Percentiles rank a stretch among this genome's conserved stretches.
These are phyloP conservation scores for Neurospora sp. DNA, from an alignment of 495 filamentous ascomycete genomes.

Conservation along the genomic window DNA sequence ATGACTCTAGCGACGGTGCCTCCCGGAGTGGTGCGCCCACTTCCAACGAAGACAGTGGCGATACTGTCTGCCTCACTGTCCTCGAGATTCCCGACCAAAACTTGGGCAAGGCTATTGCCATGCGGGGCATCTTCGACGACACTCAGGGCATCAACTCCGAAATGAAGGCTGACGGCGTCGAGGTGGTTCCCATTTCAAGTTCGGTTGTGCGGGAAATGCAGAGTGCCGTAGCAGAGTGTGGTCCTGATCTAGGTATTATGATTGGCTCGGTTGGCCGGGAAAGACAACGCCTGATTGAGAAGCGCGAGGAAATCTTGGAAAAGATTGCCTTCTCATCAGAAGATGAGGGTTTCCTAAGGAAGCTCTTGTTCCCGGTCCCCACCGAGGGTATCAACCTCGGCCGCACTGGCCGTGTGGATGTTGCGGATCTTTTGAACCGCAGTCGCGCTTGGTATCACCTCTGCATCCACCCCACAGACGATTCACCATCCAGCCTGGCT, in stretches of 20 bases:
- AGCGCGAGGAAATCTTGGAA: conserved; percentile 71
- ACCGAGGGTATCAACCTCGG: conserved; percentile 65
- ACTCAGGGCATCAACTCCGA: conserved; percentile 84
- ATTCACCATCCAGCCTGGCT: conserved; percentile 60
- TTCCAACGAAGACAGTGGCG: conserved; percentile 56
- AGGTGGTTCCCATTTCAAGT: conserved; percentile 54
- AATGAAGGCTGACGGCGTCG: conserved; percentile 90
- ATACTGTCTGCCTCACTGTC: conserved; percentile 82
- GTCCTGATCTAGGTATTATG: conserved; percentile 71
- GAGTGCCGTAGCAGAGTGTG: conserved; percentile 65
- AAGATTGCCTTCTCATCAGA: conserved; percentile 78
- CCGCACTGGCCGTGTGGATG: conserved; percentile 63
- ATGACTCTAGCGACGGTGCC: conserved; percentile 51
- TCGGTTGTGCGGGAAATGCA: conserved; percentile 82
- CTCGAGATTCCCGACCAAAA: conserved; percentile 74
- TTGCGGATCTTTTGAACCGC: conserved; percentile 55
- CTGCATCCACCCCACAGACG: conserved; percentile 82
- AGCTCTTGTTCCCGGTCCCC: conserved; percentile 72
- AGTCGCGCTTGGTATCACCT: conserved; percentile 96
- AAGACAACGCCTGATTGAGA: conserved; percentile 68
- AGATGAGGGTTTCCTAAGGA: conserved; percentile 68
- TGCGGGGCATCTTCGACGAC: conserved; percentile 89
- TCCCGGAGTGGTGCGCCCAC: conserved; percentile 43
- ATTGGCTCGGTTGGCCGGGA: conserved; percentile 54
- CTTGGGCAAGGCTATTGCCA: conserved; percentile 72